phyloP scores from a whole-genome alignment of 345 rosid genomes.

The Cardiospermum halicacabum region DNA sequence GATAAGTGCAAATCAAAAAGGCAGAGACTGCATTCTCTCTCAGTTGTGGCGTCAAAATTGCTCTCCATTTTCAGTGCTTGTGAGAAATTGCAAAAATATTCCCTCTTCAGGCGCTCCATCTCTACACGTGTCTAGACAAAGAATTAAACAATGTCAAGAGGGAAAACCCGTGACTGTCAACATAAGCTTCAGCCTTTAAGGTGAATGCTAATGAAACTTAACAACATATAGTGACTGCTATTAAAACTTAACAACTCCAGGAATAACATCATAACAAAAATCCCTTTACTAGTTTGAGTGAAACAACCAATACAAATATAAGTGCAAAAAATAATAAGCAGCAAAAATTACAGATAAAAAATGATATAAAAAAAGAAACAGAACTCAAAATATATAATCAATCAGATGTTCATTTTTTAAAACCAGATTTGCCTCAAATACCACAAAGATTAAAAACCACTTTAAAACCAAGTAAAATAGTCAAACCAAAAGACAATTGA shows the following conservation, averaged over 20 bases:
- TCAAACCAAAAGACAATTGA: too few species aligned
- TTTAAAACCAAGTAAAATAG: too few species aligned
- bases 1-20: constrained; percentile 94
- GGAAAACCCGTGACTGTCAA: not conserved
- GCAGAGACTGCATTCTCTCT: constrained; percentile 90
- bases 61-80: constrained; percentile 83
- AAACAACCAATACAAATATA: not conserved
- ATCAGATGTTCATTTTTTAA: too few species aligned
- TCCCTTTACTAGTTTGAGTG: not conserved
- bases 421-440: too few species aligned
- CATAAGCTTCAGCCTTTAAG: not conserved
- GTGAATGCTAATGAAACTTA: too few species aligned
- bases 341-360: too few species aligned
- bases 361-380: too few species aligned
- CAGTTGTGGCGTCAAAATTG: constrained; percentile 77
- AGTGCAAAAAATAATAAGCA: too few species aligned
- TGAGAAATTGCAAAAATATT: constrained; percentile 48
- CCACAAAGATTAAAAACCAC: too few species aligned
- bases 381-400: too few species aligned
- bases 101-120: constrained; percentile 68
- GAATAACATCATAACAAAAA: not conserved
- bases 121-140: constrained; percentile 66
- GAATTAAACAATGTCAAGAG: constrained; percentile 17
- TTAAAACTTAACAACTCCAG: not conserved
- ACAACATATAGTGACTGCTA: not conserved